Evolutionary conservation across 495 filamentous ascomycete species (phyloP).

Genomic region (Thermothielavioides terrestris): DNA sequence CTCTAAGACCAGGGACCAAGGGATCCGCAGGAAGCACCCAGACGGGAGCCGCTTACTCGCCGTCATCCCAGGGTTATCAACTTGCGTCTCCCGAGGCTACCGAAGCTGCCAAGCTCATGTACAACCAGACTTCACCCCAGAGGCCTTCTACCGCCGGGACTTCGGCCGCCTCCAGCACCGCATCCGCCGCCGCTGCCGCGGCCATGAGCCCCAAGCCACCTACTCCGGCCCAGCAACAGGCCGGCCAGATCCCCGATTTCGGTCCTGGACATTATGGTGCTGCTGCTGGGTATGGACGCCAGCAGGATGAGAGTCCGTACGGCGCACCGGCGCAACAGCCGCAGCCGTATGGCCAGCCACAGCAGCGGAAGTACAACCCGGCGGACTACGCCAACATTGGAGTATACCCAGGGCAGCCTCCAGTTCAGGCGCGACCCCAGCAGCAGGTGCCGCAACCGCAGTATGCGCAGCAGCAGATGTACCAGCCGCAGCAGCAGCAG

Average conservation of each 20-base stretch:
- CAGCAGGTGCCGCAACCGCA: conserved; percentile 18
- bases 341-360: conserved; percentile 39
- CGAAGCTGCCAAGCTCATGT: conserved; percentile 45
- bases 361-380: conserved; percentile 61
- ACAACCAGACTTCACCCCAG: conserved; percentile 41
- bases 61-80: conserved; percentile 28
- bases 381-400: conserved; percentile 59
- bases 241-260: conserved; percentile 29
- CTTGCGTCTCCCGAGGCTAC: conserved; percentile 39
- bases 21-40: conserved; percentile 28
- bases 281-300: conserved; percentile 31
- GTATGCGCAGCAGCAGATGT: conserved; percentile 23
- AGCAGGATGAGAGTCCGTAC: conserved; percentile 39
- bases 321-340: conserved; percentile 39
- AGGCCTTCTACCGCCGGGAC: conserved; percentile 33
- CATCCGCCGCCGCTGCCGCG: conserved; percentile 40
- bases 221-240: conserved; percentile 17
- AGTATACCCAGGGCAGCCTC: conserved; percentile 37
- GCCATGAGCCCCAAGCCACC: conserved; percentile 33
- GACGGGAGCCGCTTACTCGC: conserved; percentile 14
- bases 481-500: conserved; percentile 19
- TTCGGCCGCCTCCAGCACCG: conserved; percentile 31
- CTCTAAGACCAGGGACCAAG: conserved; percentile 50
- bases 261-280: conserved; percentile 32
- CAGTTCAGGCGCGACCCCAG: conserved; percentile 26